These are phyloP conservation scores for Stephania cephalantha DNA, from an alignment of 164 flowering plant species.

Conservation along the genomic window DNA sequence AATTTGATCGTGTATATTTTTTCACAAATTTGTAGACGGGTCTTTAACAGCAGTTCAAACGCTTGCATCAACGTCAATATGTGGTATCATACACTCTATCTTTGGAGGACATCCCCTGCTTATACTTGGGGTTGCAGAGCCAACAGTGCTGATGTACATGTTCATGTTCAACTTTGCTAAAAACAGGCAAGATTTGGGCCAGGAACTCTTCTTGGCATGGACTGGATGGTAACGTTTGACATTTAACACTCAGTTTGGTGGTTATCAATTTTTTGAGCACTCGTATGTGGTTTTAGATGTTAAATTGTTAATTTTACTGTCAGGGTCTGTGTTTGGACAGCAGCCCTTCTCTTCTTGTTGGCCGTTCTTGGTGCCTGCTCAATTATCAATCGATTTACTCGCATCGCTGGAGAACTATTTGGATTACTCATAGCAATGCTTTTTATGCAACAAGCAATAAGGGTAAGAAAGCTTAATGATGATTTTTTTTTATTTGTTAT, in stretches of 20 bases:
- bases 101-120: conserved; percentile 96
- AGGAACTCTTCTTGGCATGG: conserved; percentile 80
- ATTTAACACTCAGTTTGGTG: neutral
- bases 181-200: conserved; percentile 77
- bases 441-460: conserved; percentile 95
- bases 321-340: conserved; percentile 99
- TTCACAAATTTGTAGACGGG: conserved; percentile 54
- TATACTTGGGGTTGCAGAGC: conserved; percentile 96
- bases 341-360: conserved; percentile 74
- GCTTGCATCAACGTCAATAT: conserved; percentile 86
- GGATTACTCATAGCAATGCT: conserved; percentile 95
- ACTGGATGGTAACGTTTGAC: conserved; percentile 69
- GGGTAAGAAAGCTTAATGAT: conserved; percentile 38
- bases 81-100: conserved; percentile 91
- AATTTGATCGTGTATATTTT: neutral
- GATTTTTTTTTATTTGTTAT: neutral
- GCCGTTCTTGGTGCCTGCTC: conserved; percentile 91
- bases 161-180: conserved; percentile 91
- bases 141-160: conserved; percentile 97
- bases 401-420: conserved; percentile 91
- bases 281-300: neutral
- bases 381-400: conserved; percentile 87
- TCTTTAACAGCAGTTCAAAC: conserved; percentile 89
- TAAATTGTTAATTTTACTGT: conserved; percentile 10
- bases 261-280: neutral